Percentiles rank a stretch among this genome's conserved stretches.
Evolutionary conservation across 257 asterid species (phyloP).

Genomic region (Salvia hispanica): DNA sequence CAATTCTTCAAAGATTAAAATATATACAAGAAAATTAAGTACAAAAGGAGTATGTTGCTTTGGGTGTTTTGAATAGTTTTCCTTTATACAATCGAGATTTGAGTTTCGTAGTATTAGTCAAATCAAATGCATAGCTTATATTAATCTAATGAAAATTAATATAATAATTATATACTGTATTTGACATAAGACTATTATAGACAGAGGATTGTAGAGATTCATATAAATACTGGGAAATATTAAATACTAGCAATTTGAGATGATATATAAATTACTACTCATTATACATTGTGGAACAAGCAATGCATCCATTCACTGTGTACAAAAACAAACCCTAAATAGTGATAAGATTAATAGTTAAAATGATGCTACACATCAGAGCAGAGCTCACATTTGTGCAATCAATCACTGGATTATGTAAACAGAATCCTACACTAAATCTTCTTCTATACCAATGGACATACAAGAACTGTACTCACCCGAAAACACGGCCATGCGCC

Average conservation of each 20-base stretch:
- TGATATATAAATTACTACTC: neutral
- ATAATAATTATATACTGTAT: no score
- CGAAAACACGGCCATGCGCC: conserved; percentile 1
- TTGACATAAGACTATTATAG: no score
- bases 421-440: conserved; percentile 22
- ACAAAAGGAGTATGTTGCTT: no score
- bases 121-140: neutral
- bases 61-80: no score
- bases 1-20: no score
- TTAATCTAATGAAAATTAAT: no score
- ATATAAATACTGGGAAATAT: neutral
- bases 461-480: conserved; percentile 24
- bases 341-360: conserved; percentile 14
- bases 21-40: no score
- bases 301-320: conserved; percentile 24
- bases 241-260: neutral
- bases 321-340: conserved; percentile 13
- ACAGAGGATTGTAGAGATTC: no score
- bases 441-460: conserved; percentile 31
- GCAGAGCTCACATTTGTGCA: conserved; percentile 24
- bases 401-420: conserved; percentile 17
- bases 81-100: no score
- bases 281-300: conserved; percentile 24
- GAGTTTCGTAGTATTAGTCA: no score
- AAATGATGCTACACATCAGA: conserved; percentile 28